Percentiles rank a stretch among this genome's conserved stretches.
phyloP scores from a whole-genome alignment of 208 protist species.

The Leishmania guyanensis region DNA sequence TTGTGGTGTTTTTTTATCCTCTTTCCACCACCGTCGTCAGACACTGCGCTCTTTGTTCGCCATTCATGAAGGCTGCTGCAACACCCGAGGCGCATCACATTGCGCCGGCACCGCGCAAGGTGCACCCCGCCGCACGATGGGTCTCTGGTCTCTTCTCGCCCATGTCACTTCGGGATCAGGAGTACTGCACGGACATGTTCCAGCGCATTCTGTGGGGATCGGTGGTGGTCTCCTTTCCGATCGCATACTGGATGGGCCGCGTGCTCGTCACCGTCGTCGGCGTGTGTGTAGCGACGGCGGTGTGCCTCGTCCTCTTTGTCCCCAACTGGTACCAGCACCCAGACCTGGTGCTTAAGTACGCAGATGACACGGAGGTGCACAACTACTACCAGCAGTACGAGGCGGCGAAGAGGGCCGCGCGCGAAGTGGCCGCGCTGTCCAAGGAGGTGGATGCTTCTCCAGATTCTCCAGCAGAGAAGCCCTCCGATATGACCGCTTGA shows the following conservation, averaged over 20 bases:
- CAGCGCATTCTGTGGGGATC: slow-evolving; percentile 51
- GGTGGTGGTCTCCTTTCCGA: slow-evolving; percentile 54
- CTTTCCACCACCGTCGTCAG: background rate
- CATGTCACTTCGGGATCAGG: slow-evolving; percentile 82
- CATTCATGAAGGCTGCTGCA: slow-evolving; percentile 8
- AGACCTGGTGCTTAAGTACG: slow-evolving; percentile 62
- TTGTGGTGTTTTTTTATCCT: background rate
- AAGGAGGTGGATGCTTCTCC: background rate
- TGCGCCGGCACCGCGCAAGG: background rate
- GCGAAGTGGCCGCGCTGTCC: background rate
- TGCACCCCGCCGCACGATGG: slow-evolving; percentile 65
- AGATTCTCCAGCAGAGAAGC: background rate
- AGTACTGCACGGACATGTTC: slow-evolving; percentile 26
- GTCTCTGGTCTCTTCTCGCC: slow-evolving; percentile 69
- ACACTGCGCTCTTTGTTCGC: background rate
- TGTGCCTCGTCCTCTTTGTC: slow-evolving; percentile 54
- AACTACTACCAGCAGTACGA: slow-evolving; percentile 64
- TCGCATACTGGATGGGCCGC: slow-evolving; percentile 57
- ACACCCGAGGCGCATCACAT: background rate
- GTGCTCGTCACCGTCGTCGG: slow-evolving; percentile 53
- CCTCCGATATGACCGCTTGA: background rate
- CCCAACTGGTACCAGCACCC: slow-evolving; percentile 82
- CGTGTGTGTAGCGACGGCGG: slow-evolving; percentile 32
- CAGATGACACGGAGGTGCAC: slow-evolving; percentile 51
- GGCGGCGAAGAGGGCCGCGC: slow-evolving; percentile 26